Conservation (phyloP, 805 yeast genomes). For the Wickerhamiella sorbophila region DNA sequence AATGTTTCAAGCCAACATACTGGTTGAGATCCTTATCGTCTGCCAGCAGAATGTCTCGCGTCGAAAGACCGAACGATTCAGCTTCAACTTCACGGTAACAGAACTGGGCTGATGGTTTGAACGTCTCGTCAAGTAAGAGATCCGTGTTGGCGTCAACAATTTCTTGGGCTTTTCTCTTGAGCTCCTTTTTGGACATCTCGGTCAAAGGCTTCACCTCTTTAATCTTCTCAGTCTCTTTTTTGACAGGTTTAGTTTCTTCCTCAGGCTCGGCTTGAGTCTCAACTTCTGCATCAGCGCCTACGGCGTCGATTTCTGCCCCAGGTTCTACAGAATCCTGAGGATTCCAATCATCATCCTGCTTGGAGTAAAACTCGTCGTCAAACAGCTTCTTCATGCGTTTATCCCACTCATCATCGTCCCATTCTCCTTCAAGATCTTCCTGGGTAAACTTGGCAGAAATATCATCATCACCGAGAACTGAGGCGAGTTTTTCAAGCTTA, state of each 20-base stretch:
- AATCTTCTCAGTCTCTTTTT: slow-evolving; percentile 9
- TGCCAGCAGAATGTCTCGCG: slow-evolving; percentile 80
- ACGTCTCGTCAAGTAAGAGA: slow-evolving; percentile 46
- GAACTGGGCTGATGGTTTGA: slow-evolving; percentile 37
- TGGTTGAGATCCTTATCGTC: slow-evolving; percentile 76
- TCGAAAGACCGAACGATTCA: slow-evolving; percentile 72
- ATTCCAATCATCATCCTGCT: slow-evolving; percentile 39
- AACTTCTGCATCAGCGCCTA: slow-evolving; percentile 18
- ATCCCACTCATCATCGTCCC: slow-evolving; percentile 88
- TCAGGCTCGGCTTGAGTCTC: slow-evolving; percentile 15
- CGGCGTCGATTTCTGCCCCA: slow-evolving; percentile 17
- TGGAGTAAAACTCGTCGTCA: slow-evolving; percentile 68
- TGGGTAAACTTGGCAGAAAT: slow-evolving; percentile 56
- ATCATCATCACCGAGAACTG: slow-evolving; percentile 52
- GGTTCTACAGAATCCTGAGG: slow-evolving; percentile 33
- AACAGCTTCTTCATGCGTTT: slow-evolving; percentile 68
- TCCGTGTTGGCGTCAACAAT: slow-evolving; percentile 63
- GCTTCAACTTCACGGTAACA: slow-evolving; percentile 92
- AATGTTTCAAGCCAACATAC: slow-evolving; percentile 75
- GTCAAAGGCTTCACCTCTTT: slow-evolving; percentile 30
- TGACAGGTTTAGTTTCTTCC: slow-evolving; percentile 4
- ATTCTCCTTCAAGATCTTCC: slow-evolving; percentile 70
- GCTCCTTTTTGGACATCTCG: slow-evolving; percentile 46
- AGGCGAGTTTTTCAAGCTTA: slow-evolving; percentile 46
- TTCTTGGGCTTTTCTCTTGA: slow-evolving; percentile 57